Conservation (phyloP, 1,284 basidiomycete species). For the Hemileia vastatrix region DNA sequence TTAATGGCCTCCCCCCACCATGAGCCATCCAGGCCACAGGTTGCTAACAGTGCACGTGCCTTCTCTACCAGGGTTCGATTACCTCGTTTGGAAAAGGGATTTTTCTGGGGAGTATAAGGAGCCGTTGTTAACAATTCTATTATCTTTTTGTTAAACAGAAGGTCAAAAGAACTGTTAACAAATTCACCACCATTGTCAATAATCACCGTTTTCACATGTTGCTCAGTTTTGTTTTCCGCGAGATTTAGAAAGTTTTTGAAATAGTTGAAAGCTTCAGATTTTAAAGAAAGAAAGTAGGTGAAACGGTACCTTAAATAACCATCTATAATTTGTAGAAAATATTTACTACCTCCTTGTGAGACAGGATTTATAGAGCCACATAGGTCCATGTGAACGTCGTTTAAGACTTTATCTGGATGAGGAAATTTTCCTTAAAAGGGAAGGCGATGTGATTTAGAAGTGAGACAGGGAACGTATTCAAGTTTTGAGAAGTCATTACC, state of each 20-base stretch:
- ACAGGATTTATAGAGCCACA: slow-evolving; percentile 7
- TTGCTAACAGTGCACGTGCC: neutral
- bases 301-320: neutral
- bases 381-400: slow-evolving; percentile 9
- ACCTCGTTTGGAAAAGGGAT: slow-evolving; percentile 3
- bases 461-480: neutral
- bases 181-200: slow-evolving; percentile 14
- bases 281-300: neutral
- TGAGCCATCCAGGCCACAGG: neutral
- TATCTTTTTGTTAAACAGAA: neutral
- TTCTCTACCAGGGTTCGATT: neutral
- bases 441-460: slow-evolving; percentile 2
- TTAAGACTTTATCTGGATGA: neutral
- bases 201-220: too few species aligned
- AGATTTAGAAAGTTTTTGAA: too few species aligned
- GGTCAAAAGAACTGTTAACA: neutral
- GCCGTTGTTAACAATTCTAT: neutral
- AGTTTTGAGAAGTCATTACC: too few species aligned
- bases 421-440: neutral
- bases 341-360: neutral
- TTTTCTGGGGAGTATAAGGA: slow-evolving; percentile 13
- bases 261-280: neutral
- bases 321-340: slow-evolving; percentile 7
- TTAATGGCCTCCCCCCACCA: neutral
- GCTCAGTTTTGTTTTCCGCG: too few species aligned